Conservation (phyloP, 345 rosid species). For the Combretum micranthum region DNA sequence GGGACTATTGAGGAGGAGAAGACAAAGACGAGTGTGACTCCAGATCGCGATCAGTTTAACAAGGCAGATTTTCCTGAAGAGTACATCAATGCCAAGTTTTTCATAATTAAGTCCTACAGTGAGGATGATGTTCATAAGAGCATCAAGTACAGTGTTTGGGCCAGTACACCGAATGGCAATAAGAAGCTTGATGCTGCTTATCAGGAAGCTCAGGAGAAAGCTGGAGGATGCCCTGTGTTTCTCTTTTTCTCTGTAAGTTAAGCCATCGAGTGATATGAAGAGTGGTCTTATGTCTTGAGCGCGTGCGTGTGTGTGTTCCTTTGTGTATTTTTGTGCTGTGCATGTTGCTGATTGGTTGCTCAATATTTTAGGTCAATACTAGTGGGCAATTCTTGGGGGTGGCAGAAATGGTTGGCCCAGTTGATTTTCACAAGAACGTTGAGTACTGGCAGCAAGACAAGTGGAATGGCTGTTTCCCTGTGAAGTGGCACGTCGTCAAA, state of each 20-base stretch:
- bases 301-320: not conserved
- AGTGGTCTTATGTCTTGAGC: not conserved
- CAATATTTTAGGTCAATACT: constrained; percentile 60
- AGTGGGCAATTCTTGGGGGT: constrained; percentile 97
- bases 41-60: constrained; percentile 63
- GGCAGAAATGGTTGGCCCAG: constrained; percentile 86
- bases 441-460: constrained; percentile 97
- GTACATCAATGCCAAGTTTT: constrained; percentile 64
- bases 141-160: constrained; percentile 88
- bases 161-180: constrained; percentile 94
- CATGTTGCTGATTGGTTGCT: not conserved
- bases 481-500: constrained; percentile 90
- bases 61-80: constrained; percentile 61
- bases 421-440: constrained; percentile 70
- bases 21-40: constrained; percentile 23
- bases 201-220: constrained; percentile 65
- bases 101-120: constrained; percentile 89
- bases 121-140: constrained; percentile 98
- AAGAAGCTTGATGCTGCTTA: constrained; percentile 92
- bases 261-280: not conserved
- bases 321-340: not conserved
- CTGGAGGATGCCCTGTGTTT: constrained; percentile 67
- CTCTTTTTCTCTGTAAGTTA: constrained; percentile 78
- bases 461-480: constrained; percentile 94
- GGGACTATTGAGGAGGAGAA: constrained; percentile 34